phyloP scores from a whole-genome alignment of 1,284 basidiomycete species.

The Vanrija sp. region DNA sequence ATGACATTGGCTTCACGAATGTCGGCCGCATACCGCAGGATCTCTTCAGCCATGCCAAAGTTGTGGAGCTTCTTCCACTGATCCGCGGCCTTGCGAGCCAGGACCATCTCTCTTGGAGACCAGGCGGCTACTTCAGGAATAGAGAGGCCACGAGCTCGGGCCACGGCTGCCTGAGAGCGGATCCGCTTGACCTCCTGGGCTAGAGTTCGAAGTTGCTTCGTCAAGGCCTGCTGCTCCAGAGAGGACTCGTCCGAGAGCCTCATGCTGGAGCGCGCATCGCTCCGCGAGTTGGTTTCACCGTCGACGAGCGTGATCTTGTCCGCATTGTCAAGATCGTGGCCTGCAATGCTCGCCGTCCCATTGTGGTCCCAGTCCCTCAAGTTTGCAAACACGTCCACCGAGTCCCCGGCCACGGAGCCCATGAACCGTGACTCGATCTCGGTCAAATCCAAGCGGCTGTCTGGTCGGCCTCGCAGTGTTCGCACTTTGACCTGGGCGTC shows the following conservation, averaged over 20 bases:
- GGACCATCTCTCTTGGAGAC: constrained; percentile 68
- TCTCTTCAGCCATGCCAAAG: constrained; percentile 86
- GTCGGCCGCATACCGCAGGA: constrained; percentile 77
- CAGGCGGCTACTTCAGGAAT: constrained; percentile 74
- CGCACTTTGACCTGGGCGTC: constrained; percentile 68
- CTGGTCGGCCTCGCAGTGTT: constrained; percentile 64
- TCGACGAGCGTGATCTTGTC: constrained; percentile 7
- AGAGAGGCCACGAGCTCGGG: constrained; percentile 57
- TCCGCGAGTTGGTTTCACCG: constrained; percentile 5
- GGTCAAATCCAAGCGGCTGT: constrained; percentile 36
- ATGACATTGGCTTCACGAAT: constrained; percentile 94
- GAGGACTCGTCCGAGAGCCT: constrained; percentile 64
- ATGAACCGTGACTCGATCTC: constrained; percentile 34
- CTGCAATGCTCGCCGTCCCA: constrained; percentile 56
- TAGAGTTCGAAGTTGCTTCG: constrained; percentile 74
- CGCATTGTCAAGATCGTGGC: constrained; percentile 24
- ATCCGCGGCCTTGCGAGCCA: constrained; percentile 73
- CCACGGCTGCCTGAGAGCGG: constrained; percentile 70
- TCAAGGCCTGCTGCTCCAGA: constrained; percentile 85
- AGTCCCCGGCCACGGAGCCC: constrained; percentile 33
- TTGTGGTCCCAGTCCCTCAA: constrained; percentile 54
- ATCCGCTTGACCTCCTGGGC: constrained; percentile 77
- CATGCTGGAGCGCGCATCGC: constrained; percentile 1
- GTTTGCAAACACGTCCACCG: constrained; percentile 47
- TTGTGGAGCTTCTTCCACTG: constrained; percentile 78